phyloP scores from a whole-genome alignment of 2,329 filamentous ascomycete genomes.

The Aspergillus fumigatus region DNA sequence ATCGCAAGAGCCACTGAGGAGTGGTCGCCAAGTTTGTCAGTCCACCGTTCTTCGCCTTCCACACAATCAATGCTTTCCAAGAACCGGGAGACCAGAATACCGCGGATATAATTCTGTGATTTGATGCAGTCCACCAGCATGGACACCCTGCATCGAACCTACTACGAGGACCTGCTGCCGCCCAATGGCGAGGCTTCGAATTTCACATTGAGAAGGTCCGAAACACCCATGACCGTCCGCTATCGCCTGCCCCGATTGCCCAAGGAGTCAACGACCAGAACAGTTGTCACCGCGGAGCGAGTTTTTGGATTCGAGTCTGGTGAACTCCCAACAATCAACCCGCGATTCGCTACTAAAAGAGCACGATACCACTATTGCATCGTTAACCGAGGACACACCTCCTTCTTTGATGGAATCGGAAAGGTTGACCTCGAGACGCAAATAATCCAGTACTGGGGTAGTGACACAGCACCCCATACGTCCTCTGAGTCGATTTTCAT shows the following conservation, averaged over 20 bases:
- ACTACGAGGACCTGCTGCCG: conserved; percentile 61
- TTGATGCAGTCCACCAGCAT: conserved; percentile 58
- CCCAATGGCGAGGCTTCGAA: conserved; percentile 43
- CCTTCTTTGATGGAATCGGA: conserved; percentile 46
- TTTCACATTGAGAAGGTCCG: conserved; percentile 26
- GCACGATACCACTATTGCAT: conserved; percentile 49
- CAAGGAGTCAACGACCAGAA: conserved; percentile 9
- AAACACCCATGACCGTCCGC: conserved; percentile 19
- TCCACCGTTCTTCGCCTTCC: conserved; percentile 69
- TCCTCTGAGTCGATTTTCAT: conserved; percentile 52
- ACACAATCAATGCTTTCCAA: conserved; percentile 71
- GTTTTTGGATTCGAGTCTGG: neutral
- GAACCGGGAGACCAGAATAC: conserved; percentile 35
- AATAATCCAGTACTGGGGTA: conserved; percentile 37
- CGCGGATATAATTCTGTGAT: conserved; percentile 59
- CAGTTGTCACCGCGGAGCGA: conserved; percentile 3
- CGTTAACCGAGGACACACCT: conserved; percentile 41
- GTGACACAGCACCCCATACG: conserved; percentile 39
- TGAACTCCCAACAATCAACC: conserved; percentile 49
- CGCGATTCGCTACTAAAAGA: conserved; percentile 33
- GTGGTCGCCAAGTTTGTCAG: conserved; percentile 65
- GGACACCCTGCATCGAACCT: conserved; percentile 63
- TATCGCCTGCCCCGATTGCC: conserved; percentile 30
- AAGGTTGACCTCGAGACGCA: conserved; percentile 47
- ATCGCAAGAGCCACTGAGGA: conserved; percentile 57